These are phyloP conservation scores for Colletotrichum sp. DNA, from an alignment of 2,329 filamentous ascomycete species.

Conservation along the genomic window DNA sequence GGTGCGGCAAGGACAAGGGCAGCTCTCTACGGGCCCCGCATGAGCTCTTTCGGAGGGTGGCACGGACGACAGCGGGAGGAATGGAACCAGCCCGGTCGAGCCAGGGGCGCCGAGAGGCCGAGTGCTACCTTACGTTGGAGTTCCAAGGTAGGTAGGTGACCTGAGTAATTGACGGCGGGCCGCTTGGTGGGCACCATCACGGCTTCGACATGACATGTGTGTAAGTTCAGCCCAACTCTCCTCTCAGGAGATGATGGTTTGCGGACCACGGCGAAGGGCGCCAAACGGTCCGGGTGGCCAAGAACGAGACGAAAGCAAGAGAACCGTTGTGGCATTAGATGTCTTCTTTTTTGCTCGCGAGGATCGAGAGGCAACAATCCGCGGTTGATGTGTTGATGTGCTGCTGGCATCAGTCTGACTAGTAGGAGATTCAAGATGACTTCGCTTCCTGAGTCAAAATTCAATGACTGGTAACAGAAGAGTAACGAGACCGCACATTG, in stretches of 20 bases:
- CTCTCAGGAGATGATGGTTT: background rate
- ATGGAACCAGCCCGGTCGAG: slow-evolving; percentile 1
- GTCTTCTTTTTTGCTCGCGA: background rate
- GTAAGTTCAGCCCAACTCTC: background rate
- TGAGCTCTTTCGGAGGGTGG: slow-evolving; percentile 10
- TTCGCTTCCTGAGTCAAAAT: background rate
- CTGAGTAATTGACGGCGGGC: background rate
- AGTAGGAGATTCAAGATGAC: background rate
- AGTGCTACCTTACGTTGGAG: slow-evolving; percentile 12
- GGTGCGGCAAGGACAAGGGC: slow-evolving; percentile 12
- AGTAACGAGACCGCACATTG: background rate
- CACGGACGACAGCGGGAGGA: slow-evolving; percentile 15
- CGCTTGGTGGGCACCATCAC: background rate
- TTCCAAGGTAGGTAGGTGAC: background rate
- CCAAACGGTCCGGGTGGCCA: background rate
- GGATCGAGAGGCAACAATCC: background rate
- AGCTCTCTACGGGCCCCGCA: slow-evolving; percentile 10
- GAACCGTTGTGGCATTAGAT: background rate
- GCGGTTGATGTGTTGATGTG: background rate
- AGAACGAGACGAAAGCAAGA: background rate
- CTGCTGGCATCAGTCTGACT: background rate
- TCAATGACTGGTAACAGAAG: background rate
- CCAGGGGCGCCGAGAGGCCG: slow-evolving; percentile 9
- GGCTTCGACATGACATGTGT: background rate
- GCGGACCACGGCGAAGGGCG: background rate